Base-by-base conservation (phyloP, 345 rosid species). In the Raphanus raphanistrum region DNA sequence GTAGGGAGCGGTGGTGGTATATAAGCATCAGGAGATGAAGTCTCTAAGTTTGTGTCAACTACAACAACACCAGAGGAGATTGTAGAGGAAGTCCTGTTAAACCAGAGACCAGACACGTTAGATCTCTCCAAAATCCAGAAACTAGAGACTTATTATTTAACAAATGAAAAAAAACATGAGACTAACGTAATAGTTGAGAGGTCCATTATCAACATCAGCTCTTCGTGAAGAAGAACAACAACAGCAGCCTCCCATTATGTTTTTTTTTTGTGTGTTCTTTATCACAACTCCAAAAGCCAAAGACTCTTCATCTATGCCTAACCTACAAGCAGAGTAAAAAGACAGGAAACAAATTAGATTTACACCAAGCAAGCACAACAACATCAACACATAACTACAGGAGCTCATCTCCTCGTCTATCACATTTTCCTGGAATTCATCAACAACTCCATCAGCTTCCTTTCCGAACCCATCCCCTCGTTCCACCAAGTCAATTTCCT, bases 201-300 rank as follows among this genome's bases (percentile, higher is more conserved):
- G 85, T 35, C 84, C 74, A 71, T 52, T 68, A 79, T 70, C 71
- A 70, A 84, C 67, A 63, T 82, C 90, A 83, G 83, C 84, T 77
- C 88, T 84, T 79, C 84, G 77, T 45, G 88, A 79, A 80, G 55
- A 48, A 48, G 86, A 72, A 84, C 97, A 84, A 77, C 97, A 93
- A 69, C 98, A 93, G 81, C 98, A 91, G 75, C 95, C 97, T 79
- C 98, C 98, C 98, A 93, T 90, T 67, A 21, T 82, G 78, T 74
- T 77, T 61, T 13, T 15, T 48, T 13, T 5, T 13, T 1, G 3
- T 41, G 48, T 41, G 3, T 16, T 5, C 36, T 32, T n/a, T 31
- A 31, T 75, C 76, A 82, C 73, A 75, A 73, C 50, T 58, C 32
- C 58, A 81, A 79, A 80, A 80, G 25, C 57, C 35, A 64, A 55